These are phyloP conservation scores for Epithele typhae DNA, from an alignment of 768 basidiomycete species.

Conservation along the genomic window DNA sequence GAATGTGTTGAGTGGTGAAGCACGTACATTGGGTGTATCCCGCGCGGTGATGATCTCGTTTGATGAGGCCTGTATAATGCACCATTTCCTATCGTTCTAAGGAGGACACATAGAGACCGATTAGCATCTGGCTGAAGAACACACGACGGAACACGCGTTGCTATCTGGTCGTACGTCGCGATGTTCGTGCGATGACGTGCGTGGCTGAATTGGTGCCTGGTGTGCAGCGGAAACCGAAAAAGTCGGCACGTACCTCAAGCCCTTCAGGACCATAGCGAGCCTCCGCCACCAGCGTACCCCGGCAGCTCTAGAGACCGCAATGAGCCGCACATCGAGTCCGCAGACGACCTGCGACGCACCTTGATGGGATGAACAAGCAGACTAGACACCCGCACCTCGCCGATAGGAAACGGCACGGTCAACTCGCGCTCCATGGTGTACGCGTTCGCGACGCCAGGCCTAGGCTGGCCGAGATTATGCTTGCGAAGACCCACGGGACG, in stretches of 20 bases:
- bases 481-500: slow-evolving; percentile 10
- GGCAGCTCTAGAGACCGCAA: slow-evolving; percentile 77
- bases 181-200: no score
- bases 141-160: not conserved
- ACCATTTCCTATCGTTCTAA: slow-evolving; percentile 74
- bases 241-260: slow-evolving; percentile 52
- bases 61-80: slow-evolving; percentile 54
- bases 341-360: slow-evolving; percentile 9
- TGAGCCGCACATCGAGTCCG: no score
- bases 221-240: no score
- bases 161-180: no score
- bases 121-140: not conserved
- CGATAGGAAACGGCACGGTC: slow-evolving; percentile 24
- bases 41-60: slow-evolving; percentile 64
- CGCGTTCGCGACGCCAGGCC: slow-evolving; percentile 4
- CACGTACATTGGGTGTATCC: slow-evolving; percentile 50
- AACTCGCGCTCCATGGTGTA: slow-evolving; percentile 7
- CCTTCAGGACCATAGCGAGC: slow-evolving; percentile 58
- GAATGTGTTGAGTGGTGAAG: not conserved
- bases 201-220: no score
- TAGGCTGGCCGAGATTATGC: slow-evolving; percentile 2
- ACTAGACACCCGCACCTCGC: slow-evolving; percentile 43
- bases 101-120: not conserved
- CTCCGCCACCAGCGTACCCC: slow-evolving; percentile 55
- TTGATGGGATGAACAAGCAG: slow-evolving; percentile 40